A percentile compares a stretch with the other conserved stretches of the same genome.
Conservation (phyloP, 306 rosid species). For the Crataegus laevigata region DNA sequence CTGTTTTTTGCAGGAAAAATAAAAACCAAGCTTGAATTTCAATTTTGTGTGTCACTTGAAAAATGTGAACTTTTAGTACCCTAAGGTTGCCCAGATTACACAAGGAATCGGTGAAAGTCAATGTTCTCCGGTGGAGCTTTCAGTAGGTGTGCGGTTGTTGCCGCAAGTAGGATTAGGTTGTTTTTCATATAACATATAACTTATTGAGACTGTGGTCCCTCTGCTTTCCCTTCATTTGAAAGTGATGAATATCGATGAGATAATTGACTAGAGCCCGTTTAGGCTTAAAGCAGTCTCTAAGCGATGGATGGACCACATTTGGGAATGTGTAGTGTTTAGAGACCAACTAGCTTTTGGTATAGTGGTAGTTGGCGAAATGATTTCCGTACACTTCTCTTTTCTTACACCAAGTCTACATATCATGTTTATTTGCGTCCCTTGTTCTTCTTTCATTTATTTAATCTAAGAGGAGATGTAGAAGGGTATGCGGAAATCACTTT, state of each 20-base stretch:
- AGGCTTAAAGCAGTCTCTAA: background rate
- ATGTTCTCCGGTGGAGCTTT: background rate
- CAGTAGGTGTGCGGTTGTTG: background rate
- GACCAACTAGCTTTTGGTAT: background rate
- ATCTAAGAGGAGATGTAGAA: too few species aligned
- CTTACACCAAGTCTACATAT: too few species aligned
- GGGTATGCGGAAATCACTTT: too few species aligned
- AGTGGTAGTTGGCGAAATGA: too few species aligned
- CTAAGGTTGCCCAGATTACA: background rate
- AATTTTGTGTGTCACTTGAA: background rate
- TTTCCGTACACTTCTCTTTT: too few species aligned
- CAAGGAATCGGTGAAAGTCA: background rate
- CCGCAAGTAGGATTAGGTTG: background rate
- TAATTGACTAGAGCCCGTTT: background rate
- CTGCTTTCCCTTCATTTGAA: background rate
- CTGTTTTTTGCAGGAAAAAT: background rate
- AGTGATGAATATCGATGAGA: background rate
- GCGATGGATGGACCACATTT: conserved; percentile 29
- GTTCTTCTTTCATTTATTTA: too few species aligned
- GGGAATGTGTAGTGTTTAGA: conserved; percentile 6
- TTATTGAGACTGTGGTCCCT: conserved; percentile 1
- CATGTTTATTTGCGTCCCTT: too few species aligned
- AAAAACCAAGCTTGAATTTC: background rate
- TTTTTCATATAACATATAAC: background rate
- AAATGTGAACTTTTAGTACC: background rate